Base-by-base conservation (phyloP, 2,329 filamentous ascomycete genomes). In the Curvularia hawaiiensis region DNA sequence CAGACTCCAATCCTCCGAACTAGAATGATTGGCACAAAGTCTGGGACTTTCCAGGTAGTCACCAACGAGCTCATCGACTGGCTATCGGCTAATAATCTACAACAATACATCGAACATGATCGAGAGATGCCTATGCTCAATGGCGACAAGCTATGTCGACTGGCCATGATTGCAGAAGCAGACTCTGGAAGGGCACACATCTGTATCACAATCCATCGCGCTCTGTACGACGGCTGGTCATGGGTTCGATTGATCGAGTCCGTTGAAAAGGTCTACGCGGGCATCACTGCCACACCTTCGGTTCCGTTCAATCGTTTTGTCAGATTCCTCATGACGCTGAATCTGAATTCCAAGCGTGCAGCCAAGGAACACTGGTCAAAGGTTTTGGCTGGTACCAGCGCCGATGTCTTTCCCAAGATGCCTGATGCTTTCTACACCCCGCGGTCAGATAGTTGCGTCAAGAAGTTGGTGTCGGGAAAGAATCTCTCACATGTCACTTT, bases 141-240 rank as follows among this genome's bases (percentile, higher is more conserved):
- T 16, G 53, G 49, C 12, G 24, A 70, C 52, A 75, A 80, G 3
- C 74, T 84, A 9, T 77, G 80, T 3, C 78, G 81, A 9, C 83
- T 80, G 50, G 80, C 78, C 4, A 65, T 83, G 14, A 71, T 54
- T 20, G 1, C 8, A 20, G 54, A 54, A 30, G 22, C 48, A 11
- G 55, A 54, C 14, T 20, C 26, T 12, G 38, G 5, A 12, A 51
- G 44, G 22, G 80, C 79, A 52, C 65, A 85, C n/a, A 56, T 83
- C 7, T 73, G 96, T 18, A 35, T 31, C 1, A 92, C 90, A 0
- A 85, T 96, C 39, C 84, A 92, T 0, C 92, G 96, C 74, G 90
- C 91, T 2, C 80, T 96, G n/a, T 97, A 96, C 62, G 92, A 97
- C 68, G 92, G 92, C 0, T 91, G 88, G 84, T 46, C 44, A 30